Percentiles rank a stretch among this genome's conserved stretches.
These are phyloP conservation scores for Pisolithus tinctorius DNA, from an alignment of 768 basidiomycete species.

Conservation along the genomic window DNA sequence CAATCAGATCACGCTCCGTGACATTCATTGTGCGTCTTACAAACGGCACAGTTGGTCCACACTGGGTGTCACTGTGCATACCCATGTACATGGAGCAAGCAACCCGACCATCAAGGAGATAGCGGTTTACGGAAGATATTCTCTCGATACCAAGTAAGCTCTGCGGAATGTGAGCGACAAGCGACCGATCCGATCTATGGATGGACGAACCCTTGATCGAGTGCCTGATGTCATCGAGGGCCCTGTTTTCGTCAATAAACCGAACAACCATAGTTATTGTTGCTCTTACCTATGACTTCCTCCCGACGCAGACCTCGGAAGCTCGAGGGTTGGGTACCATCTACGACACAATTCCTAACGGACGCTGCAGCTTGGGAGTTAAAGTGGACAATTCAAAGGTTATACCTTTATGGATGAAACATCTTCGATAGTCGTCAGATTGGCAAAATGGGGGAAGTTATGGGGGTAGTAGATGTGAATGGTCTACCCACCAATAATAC, in stretches of 20 bases:
- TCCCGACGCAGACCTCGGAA: constrained; percentile 24
- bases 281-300: constrained; percentile 51
- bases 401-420: constrained; percentile 77
- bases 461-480: background rate
- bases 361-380: background rate
- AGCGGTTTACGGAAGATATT: constrained; percentile 52
- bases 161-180: constrained; percentile 28
- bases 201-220: constrained; percentile 58
- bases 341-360: constrained; percentile 63
- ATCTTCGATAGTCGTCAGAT: constrained; percentile 36
- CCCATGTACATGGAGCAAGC: background rate
- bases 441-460: background rate
- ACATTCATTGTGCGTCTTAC: too few relatives aligned
- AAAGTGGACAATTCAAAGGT: background rate
- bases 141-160: constrained; percentile 73
- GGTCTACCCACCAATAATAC: constrained; percentile 61
- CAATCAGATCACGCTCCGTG: too few relatives aligned
- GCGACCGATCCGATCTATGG: constrained; percentile 2
- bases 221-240: constrained; percentile 72
- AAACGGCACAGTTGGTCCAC: too few relatives aligned
- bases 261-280: background rate
- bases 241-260: constrained; percentile 37
- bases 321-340: constrained; percentile 49
- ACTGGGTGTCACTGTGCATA: background rate
- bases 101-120: background rate